These are phyloP conservation scores for Phyllosticta citrichinensis DNA, from an alignment of 2,329 filamentous ascomycete genomes.

Conservation along the genomic window DNA sequence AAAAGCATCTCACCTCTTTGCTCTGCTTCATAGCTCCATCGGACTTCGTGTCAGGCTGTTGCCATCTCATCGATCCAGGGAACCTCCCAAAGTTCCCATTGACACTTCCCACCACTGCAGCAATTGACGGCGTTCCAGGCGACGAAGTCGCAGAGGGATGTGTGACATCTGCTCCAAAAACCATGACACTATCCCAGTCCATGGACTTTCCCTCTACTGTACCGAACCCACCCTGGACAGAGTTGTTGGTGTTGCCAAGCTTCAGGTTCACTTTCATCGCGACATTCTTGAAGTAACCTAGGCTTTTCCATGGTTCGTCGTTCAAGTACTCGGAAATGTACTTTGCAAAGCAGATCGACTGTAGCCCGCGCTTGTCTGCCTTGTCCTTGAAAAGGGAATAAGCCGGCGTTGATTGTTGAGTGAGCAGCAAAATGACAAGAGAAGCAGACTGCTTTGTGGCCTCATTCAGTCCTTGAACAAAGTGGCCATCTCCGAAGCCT, in stretches of 20 bases:
- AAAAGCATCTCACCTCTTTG: slow-evolving; percentile 14
- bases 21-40: slow-evolving; percentile 1
- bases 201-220: not conserved
- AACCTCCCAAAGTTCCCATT: slow-evolving; percentile 23
- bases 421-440: no score
- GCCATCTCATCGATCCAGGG: slow-evolving; percentile 27
- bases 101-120: slow-evolving; percentile 31
- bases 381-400: no score
- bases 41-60: slow-evolving; percentile 12
- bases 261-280: slow-evolving; percentile 21
- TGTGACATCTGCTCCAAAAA: slow-evolving; percentile 35
- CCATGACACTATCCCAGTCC: slow-evolving; percentile 21
- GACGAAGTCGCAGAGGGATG: slow-evolving; percentile 26
- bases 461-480: no score
- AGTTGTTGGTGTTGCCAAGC: slow-evolving; percentile 17
- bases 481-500: no score
- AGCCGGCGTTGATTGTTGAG: no score
- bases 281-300: not conserved
- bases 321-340: no score
- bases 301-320: not conserved
- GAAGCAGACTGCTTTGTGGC: no score
- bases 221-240: not conserved
- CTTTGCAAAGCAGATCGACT: not conserved
- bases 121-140: slow-evolving; percentile 27
- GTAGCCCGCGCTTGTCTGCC: not conserved